These are phyloP conservation scores for Smallanthus sonchifolius DNA, from an alignment of 129 eudicot species.

Conservation along the genomic window DNA sequence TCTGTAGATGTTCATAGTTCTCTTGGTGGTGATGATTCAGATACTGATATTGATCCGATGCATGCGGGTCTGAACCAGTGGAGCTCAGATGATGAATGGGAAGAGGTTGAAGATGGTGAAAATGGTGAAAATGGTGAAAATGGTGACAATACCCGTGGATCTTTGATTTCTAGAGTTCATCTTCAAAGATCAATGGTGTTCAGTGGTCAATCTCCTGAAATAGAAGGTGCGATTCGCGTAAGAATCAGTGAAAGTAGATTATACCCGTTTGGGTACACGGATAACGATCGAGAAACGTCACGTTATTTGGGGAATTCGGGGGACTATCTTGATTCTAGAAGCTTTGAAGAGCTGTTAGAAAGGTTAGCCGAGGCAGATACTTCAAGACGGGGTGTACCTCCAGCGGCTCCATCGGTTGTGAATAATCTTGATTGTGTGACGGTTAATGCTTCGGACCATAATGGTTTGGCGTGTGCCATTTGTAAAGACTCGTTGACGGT, in stretches of 20 bases:
- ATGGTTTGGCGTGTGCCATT: conserved; percentile 61
- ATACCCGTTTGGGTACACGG: conserved; percentile 28
- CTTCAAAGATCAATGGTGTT: conserved; percentile 27
- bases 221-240: conserved; percentile 23
- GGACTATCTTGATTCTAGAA: conserved; percentile 62
- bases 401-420: conserved; percentile 64
- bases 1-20: conserved; percentile 56
- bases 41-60: conserved; percentile 93
- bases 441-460: conserved; percentile 38
- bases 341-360: conserved; percentile 63
- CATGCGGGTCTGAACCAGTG: conserved; percentile 71
- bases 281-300: conserved; percentile 17
- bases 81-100: conserved; percentile 54
- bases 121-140: conserved; percentile 29
- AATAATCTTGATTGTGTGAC: conserved; percentile 46
- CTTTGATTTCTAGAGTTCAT: conserved; percentile 35
- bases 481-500: conserved; percentile 65
- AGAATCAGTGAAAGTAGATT: conserved; percentile 44
- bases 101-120: conserved; percentile 42
- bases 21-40: conserved; percentile 40
- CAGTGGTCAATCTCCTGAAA: conserved; percentile 28
- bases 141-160: conserved; percentile 30
- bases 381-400: conserved; percentile 77
- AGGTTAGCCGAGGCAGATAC: conserved; percentile 52
- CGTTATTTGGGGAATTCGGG: conserved; percentile 45